Conservation (phyloP, 2,329 filamentous ascomycete species). For the Ceratocystis smalleyi region DNA sequence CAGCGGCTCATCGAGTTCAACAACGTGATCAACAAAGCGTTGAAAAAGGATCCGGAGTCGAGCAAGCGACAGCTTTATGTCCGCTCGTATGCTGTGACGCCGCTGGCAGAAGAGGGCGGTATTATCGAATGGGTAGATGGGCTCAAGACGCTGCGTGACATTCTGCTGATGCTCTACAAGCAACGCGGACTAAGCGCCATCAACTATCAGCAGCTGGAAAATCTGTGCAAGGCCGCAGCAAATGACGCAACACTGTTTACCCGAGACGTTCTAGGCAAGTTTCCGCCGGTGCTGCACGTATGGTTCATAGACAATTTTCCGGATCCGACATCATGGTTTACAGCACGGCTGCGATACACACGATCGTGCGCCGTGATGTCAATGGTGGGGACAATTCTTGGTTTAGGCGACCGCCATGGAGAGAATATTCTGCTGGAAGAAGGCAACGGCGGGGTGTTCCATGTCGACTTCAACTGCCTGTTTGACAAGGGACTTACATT, state of each 20-base stretch:
- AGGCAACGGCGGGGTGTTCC: slow-evolving; percentile 81
- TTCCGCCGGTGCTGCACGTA: slow-evolving; percentile 70
- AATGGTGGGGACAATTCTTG: slow-evolving; percentile 94
- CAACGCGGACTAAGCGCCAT: slow-evolving; percentile 49
- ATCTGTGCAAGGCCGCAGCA: slow-evolving; percentile 23
- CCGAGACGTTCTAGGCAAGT: slow-evolving; percentile 45
- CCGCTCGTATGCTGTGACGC: slow-evolving; percentile 91
- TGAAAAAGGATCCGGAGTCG: slow-evolving; percentile 83
- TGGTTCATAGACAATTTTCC: slow-evolving; percentile 97
- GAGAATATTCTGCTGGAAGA: slow-evolving; percentile 95
- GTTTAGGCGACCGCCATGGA: slow-evolving; percentile 84
- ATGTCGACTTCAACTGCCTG: slow-evolving; percentile 98
- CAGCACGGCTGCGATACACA: slow-evolving; percentile 74
- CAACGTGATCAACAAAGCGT: slow-evolving; percentile 84
- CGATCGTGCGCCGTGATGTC: slow-evolving; percentile 96
- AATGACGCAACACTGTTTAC: slow-evolving; percentile 43
- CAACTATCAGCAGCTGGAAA: slow-evolving; percentile 53
- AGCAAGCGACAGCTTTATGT: slow-evolving; percentile 86
- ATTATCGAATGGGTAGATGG: slow-evolving; percentile 98
- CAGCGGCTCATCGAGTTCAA: slow-evolving; percentile 99
- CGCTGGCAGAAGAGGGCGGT: slow-evolving; percentile 91
- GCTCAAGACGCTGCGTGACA: slow-evolving; percentile 83
- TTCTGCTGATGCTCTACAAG: slow-evolving; percentile 64
- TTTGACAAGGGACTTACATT: slow-evolving; percentile 98
- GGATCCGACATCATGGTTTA: slow-evolving; percentile 83